phyloP scores from a whole-genome alignment of 495 filamentous ascomycete genomes.

The Lasiosphaeria miniovina region DNA sequence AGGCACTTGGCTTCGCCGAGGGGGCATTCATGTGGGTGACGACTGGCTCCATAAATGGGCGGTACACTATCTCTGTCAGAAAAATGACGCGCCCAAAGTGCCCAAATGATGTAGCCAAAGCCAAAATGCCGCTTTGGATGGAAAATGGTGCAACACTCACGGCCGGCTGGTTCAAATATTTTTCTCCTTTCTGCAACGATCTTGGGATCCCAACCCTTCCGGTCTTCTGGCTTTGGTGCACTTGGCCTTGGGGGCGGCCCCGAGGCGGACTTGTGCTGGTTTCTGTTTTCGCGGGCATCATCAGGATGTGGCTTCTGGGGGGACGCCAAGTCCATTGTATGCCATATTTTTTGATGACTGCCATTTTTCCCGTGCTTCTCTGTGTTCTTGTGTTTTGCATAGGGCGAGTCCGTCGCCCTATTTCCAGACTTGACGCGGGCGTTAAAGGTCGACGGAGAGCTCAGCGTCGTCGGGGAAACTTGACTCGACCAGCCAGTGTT shows the following conservation, averaged over 20 bases:
- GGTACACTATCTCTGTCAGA: neutral
- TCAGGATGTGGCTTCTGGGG: neutral
- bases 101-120: neutral
- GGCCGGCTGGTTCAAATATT: constrained; percentile 27
- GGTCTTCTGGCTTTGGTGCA: neutral
- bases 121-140: neutral
- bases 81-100: neutral
- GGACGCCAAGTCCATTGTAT: constrained; percentile 3
- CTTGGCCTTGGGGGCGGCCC: neutral
- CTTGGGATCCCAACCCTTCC: constrained; percentile 25
- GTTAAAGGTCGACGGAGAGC: neutral
- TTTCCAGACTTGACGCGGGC: neutral
- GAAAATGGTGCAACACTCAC: neutral
- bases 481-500: constrained; percentile 5
- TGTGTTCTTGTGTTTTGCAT: neutral
- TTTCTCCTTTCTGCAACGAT: constrained; percentile 32
- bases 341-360: neutral
- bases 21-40: neutral
- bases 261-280: neutral
- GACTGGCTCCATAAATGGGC: constrained; percentile 3
- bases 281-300: neutral
- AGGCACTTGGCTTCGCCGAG: neutral
- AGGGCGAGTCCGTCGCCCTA: neutral
- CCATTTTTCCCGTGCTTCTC: neutral
- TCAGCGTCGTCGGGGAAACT: constrained; percentile 12